Evolutionary conservation across 345 rosid genomes (phyloP).

Genomic region (Rhodamnia argentea): DNA sequence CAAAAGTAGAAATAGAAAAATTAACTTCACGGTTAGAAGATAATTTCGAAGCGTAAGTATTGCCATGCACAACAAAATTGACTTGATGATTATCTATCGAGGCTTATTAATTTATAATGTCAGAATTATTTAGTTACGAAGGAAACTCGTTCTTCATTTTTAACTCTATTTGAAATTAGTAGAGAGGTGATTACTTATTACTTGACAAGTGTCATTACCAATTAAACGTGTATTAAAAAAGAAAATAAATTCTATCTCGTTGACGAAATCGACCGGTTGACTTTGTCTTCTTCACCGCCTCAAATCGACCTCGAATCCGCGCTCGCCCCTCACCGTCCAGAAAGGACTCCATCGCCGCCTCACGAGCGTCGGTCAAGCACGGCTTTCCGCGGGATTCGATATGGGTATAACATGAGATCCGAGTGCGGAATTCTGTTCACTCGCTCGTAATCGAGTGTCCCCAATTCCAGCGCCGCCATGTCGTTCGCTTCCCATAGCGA

Average conservation of each 20-base stretch:
- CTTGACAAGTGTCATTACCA: background rate
- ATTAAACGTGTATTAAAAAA: background rate
- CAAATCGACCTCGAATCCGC: background rate
- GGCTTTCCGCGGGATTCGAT: background rate
- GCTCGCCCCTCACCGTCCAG: background rate
- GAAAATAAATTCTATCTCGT: background rate
- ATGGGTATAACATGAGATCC: background rate
- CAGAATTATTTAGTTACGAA: no score
- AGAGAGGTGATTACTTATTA: background rate
- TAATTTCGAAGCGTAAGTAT: no score
- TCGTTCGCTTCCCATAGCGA: background rate
- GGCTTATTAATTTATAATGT: no score
- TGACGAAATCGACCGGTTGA: background rate
- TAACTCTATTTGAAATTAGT: background rate
- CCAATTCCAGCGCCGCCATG: background rate
- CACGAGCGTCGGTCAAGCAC: background rate
- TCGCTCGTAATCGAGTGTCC: background rate
- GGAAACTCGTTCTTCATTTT: no score
- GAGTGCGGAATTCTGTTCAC: background rate
- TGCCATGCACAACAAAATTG: no score
- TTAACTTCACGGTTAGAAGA: no score
- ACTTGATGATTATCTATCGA: no score
- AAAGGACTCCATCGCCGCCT: background rate
- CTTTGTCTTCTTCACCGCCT: background rate
- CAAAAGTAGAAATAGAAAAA: no score